Evolutionary conservation across 176 grass and related monocot genomes (phyloP), one percentile per base, ranked within the genome.

Genomic region (Zea luxurians): DNA sequence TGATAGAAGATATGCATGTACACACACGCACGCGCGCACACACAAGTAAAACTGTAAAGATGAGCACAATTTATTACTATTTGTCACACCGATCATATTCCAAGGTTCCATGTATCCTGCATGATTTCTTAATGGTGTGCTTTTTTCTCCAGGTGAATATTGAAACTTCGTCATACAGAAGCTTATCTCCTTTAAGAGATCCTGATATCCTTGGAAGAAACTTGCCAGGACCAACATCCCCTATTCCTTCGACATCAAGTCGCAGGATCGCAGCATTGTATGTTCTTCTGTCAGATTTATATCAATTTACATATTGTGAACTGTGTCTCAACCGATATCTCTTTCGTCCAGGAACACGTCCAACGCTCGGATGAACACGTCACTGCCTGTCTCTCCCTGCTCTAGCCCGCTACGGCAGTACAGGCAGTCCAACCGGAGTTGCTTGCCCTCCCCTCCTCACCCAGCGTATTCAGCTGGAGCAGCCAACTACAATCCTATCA

Each of bases 391-490:
- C 1, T 98, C 95, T 10, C 95, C 95, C 0, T 92, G 95, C 80
- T 86, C 87, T 46, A 98, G 95, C 78, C 95, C 95, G 2, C 43
- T 83, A 49, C 86, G 95, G 84, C 85, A 90, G 62, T 82, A 85
- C 68, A 80, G 80, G 58, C 91, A 90, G 66, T 52, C 80, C 9
- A 98, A 98, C 47, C 71, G 91, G 60, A 98, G 91, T 70, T 98
- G 95, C 72, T 72, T 98, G 70, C 91, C 91, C 10, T 98, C 95
- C 13, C 91, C 91, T 37, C 91, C 95, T 85, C 91, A 98, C 78
- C 87, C 91, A 61, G 89, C 89, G 10, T 97, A 84, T 77, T 97
- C 91, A 69, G 89, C 91, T 17, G 89, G 89, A 85, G 95, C 91
- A 88, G 76, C 84, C 36, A 94, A 88, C 88, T 89, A 92, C 65